Conservation (phyloP, 1,139 yeast genomes). For the Geotrichum candidum region DNA sequence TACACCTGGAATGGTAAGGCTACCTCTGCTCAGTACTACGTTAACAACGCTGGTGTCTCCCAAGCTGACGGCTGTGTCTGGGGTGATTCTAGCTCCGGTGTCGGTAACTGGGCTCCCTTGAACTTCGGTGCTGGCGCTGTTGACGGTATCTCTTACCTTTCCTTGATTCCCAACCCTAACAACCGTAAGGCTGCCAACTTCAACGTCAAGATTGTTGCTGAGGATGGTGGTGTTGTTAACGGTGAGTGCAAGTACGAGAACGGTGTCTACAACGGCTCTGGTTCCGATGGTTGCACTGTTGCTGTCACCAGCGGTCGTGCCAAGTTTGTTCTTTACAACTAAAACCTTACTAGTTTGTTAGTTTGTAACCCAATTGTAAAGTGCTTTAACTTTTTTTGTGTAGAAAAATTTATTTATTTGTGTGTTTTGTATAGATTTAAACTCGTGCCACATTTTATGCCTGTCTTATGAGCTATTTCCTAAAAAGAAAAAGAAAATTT, state of each 20-base stretch:
- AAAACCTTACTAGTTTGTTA: slow-evolving; percentile 30
- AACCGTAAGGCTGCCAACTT: slow-evolving; percentile 66
- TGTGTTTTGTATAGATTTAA: background rate
- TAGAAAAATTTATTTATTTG: background rate
- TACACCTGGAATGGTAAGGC: slow-evolving; percentile 75
- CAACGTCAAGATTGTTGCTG: slow-evolving; percentile 76
- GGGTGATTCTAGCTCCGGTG: slow-evolving; percentile 74
- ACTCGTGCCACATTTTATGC: background rate
- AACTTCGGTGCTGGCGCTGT: slow-evolving; percentile 89
- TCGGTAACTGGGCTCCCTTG: slow-evolving; percentile 98
- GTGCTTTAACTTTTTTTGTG: background rate
- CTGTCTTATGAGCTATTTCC: background rate
- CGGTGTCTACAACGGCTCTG: slow-evolving; percentile 77
- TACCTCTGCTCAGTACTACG: slow-evolving; percentile 95
- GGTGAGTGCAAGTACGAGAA: slow-evolving; percentile 79
- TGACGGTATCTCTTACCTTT: slow-evolving; percentile 73
- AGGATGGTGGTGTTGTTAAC: slow-evolving; percentile 53
- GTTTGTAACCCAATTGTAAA: background rate
- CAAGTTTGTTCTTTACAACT: slow-evolving; percentile 54
- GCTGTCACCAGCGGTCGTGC: slow-evolving; percentile 81
- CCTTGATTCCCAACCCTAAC: slow-evolving; percentile 94
- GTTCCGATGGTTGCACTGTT: slow-evolving; percentile 92
- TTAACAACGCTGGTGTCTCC: slow-evolving; percentile 90
- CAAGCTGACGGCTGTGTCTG: slow-evolving; percentile 87
- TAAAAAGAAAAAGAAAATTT: background rate